Evolutionary conservation across 208 protist species (phyloP).

Genomic region (Leishmania turanica): DNA sequence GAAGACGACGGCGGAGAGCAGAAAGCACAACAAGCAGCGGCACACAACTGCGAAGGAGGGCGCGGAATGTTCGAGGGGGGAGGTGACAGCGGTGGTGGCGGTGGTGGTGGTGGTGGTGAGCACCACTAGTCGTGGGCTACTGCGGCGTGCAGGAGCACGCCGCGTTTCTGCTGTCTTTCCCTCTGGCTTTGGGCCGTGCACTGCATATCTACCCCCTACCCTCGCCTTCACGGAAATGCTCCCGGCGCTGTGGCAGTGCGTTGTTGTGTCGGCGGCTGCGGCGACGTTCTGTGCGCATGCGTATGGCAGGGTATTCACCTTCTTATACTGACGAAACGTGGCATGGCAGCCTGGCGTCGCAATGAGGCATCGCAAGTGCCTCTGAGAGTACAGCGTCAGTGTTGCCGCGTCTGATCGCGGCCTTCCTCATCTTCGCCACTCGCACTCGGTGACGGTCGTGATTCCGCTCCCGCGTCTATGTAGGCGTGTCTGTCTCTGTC

Average conservation of each 20-base stretch:
- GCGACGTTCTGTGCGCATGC: background rate
- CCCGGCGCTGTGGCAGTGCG: background rate
- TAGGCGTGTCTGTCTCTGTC: background rate
- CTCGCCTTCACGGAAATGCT: background rate
- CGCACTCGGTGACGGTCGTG: background rate
- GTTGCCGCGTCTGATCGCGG: background rate
- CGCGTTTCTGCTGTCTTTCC: background rate
- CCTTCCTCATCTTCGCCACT: background rate
- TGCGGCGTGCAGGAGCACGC: background rate
- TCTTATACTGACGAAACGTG: background rate
- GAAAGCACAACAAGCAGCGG: background rate
- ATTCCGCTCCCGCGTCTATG: background rate
- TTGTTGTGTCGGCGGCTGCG: background rate
- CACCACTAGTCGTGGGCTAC: background rate
- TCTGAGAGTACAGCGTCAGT: background rate
- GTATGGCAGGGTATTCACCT: background rate
- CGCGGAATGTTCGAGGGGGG: background rate
- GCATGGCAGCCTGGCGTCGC: background rate
- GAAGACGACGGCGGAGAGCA: background rate
- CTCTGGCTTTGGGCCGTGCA: background rate
- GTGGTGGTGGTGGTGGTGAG: conserved; percentile 1
- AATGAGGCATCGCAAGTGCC: background rate
- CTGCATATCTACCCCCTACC: background rate
- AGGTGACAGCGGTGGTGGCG: background rate
- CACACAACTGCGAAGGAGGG: background rate